phyloP scores from a whole-genome alignment of 192 early-diverging fungal genomes.

The Coemansia sp. region DNA sequence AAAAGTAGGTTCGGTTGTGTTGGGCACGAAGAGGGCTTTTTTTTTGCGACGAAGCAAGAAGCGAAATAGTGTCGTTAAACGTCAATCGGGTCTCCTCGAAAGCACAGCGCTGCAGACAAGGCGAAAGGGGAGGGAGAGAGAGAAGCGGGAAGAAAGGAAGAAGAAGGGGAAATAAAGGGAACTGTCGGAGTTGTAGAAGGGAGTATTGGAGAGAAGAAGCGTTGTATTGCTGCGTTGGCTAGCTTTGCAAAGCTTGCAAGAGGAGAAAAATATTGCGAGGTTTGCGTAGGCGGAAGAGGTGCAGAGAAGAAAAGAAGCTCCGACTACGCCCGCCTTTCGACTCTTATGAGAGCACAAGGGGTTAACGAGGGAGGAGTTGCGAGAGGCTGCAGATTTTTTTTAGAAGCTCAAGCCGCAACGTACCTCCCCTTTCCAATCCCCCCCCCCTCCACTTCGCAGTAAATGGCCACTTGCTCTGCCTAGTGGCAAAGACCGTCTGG shows the following conservation, averaged over 20 bases:
- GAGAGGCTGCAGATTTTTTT: slow-evolving; percentile 37
- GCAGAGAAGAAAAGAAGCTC: slow-evolving; percentile 36
- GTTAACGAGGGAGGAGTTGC: slow-evolving; percentile 5
- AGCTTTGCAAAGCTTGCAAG: slow-evolving; percentile 32
- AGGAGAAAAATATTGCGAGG: slow-evolving; percentile 8
- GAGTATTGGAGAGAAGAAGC: slow-evolving; percentile 14
- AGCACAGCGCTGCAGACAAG: slow-evolving; percentile 1
- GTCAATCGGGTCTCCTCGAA: background rate
- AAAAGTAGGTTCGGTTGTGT: slow-evolving; percentile 1
- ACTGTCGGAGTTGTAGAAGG: slow-evolving; percentile 25
- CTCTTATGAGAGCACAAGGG: slow-evolving; percentile 31
- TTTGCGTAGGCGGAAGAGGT: slow-evolving; percentile 16
- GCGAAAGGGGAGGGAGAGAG: slow-evolving; percentile 3
- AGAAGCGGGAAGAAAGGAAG: slow-evolving; percentile 10
- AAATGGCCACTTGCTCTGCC: slow-evolving; percentile 5
- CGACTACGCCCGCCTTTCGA: slow-evolving; percentile 17
- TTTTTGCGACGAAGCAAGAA: background rate
- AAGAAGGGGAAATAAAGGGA: slow-evolving; percentile 7
- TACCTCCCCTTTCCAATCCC: slow-evolving; percentile 13
- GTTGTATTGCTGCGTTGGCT: slow-evolving; percentile 39
- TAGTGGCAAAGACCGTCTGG: background rate
- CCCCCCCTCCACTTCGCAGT: slow-evolving; percentile 3
- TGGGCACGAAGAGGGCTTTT: slow-evolving; percentile 1
- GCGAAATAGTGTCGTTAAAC: background rate
- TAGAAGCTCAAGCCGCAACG: slow-evolving; percentile 10